Percentiles rank a stretch among this genome's conserved stretches.
Evolutionary conservation across 179 eudicot species (phyloP).

Genomic region (Silene noctiflora): DNA sequence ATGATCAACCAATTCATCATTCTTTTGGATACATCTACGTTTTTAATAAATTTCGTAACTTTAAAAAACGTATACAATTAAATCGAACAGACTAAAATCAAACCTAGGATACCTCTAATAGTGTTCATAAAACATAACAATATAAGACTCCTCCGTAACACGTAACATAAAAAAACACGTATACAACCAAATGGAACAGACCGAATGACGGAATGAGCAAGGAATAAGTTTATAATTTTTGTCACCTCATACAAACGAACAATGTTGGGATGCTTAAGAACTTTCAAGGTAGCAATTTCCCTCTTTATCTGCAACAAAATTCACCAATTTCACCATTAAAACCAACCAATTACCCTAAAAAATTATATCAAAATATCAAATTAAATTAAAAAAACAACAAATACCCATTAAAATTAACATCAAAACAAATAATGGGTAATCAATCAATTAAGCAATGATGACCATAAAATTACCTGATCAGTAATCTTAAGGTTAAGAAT

Average conservation of each 20-base stretch:
- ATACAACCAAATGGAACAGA: too few species aligned
- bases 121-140: background rate
- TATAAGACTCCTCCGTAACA: too few species aligned
- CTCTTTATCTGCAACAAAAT: conserved; percentile 66
- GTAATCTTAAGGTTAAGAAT: conserved; percentile 65
- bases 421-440: background rate
- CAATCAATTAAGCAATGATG: background rate
- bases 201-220: background rate
- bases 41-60: background rate
- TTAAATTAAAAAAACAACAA: background rate
- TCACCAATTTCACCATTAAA: background rate
- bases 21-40: too few species aligned
- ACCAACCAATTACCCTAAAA: background rate
- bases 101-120: too few species aligned
- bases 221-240: background rate
- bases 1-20: background rate
- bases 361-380: background rate
- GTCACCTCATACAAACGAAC: conserved; percentile 82
- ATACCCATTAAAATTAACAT: conserved; percentile 4
- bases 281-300: conserved; percentile 84
- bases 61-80: background rate
- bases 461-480: conserved; percentile 52
- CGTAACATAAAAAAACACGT: too few species aligned
- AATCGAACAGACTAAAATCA: background rate
- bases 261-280: conserved; percentile 85